A percentile compares a stretch with the other conserved stretches of the same genome.
Evolutionary conservation across 1,284 basidiomycete genomes (phyloP).

Genomic region (Hemileia vastatrix): DNA sequence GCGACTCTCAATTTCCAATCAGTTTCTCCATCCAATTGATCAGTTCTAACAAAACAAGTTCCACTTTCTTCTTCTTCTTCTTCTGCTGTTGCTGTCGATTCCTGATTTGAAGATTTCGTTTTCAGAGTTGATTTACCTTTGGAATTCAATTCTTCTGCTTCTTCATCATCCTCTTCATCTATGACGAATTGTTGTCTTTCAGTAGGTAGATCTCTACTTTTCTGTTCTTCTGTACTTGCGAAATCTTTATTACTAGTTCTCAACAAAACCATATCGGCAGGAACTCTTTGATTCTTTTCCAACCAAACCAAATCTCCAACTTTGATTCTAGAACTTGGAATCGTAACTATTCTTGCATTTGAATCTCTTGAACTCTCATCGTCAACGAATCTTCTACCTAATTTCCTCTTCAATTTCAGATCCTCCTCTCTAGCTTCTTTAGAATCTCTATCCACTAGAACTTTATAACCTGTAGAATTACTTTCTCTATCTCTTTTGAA

Average conservation of each 20-base stretch:
- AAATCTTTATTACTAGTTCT: too few species aligned
- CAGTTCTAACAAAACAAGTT: conserved; percentile 92
- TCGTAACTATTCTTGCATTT: conserved; percentile 22
- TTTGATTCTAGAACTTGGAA: conserved; percentile 73
- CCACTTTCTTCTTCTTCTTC: conserved; percentile 68
- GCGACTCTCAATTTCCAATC: conserved; percentile 96
- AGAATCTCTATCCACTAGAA: conserved; percentile 58
- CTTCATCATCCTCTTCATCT: conserved; percentile 31
- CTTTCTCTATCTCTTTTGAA: conserved; percentile 82
- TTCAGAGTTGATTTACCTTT: not conserved
- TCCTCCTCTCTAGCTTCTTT: not conserved
- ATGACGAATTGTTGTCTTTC: conserved; percentile 26
- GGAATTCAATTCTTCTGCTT: not conserved
- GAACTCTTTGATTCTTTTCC: conserved; percentile 94
- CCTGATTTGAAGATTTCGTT: not conserved
- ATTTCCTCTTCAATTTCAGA: not conserved
- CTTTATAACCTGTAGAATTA: conserved; percentile 80
- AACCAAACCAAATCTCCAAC: conserved; percentile 84
- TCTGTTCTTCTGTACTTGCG: not conserved
- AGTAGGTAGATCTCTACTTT: not conserved
- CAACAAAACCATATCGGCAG: conserved; percentile 85
- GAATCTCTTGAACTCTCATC: too few species aligned
- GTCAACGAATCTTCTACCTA: not conserved
- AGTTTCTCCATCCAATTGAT: conserved; percentile 95
- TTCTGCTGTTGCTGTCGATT: conserved; percentile 17